Conservation (phyloP, 2,329 filamentous ascomycete genomes). For the Zymoseptoria ardabiliae region DNA sequence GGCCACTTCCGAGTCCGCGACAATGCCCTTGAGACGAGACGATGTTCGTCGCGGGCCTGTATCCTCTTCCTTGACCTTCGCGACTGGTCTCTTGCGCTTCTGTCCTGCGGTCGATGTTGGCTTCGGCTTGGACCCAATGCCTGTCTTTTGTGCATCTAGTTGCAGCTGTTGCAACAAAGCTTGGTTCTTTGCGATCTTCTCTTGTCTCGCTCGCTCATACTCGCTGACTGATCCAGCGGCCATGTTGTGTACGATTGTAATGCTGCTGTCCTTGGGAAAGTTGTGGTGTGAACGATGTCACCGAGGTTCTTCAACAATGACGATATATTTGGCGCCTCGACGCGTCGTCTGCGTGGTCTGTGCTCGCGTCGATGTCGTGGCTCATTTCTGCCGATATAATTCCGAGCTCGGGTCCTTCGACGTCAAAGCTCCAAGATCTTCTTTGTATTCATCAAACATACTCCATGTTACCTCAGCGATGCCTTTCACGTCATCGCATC, state of each 20-base stretch:
- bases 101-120: constrained; percentile 36
- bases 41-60: constrained; percentile 52
- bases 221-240: constrained; percentile 53
- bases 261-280: not conserved
- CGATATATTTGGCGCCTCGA: not conserved
- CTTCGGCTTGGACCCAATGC: constrained; percentile 54
- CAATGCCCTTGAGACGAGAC: constrained; percentile 54
- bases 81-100: constrained; percentile 34
- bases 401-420: not conserved
- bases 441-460: not conserved
- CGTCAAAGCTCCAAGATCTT: not conserved
- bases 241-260: constrained; percentile 5
- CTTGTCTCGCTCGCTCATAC: constrained; percentile 76
- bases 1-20: constrained; percentile 59
- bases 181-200: constrained; percentile 82
- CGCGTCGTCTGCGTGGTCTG: not conserved
- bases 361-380: not conserved
- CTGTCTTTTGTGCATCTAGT: constrained; percentile 58
- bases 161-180: constrained; percentile 73
- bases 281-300: too few species aligned
- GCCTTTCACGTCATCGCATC: not conserved
- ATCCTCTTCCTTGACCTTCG: constrained; percentile 50
- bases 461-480: not conserved
- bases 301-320: not conserved
- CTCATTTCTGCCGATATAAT: not conserved